Percentiles rank a stretch among this genome's conserved stretches.
These are phyloP conservation scores for Coniferiporia weirii DNA, from an alignment of 1,284 basidiomycete species.

Conservation along the genomic window DNA sequence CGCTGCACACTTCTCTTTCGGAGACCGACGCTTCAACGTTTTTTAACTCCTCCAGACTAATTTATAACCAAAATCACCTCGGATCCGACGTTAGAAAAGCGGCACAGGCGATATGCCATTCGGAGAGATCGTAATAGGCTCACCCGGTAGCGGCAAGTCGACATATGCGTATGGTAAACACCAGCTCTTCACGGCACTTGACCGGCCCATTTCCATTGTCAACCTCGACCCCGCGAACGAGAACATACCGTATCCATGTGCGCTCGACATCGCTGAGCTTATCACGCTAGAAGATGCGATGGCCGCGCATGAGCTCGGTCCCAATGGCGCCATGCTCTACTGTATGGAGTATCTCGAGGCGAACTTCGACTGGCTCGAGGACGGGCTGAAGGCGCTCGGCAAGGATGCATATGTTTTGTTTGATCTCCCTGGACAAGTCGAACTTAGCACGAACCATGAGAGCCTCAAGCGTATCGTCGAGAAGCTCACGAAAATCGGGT, in stretches of 20 bases:
- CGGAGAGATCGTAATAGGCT: conserved; percentile 85
- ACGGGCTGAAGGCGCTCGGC: conserved; percentile 61
- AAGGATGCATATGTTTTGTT: conserved; percentile 85
- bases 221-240: conserved; percentile 98
- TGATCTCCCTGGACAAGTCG: conserved; percentile 97
- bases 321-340: conserved; percentile 96
- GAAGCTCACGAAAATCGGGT: conserved; percentile 72
- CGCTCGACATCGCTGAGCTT: conserved; percentile 80
- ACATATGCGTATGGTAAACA: conserved; percentile 93
- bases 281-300: conserved; percentile 89
- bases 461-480: conserved; percentile 78
- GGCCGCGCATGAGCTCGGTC: conserved; percentile 82
- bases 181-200: conserved; percentile 85
- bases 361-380: conserved; percentile 94
- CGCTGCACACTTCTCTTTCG: too few species aligned
- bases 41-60: not conserved
- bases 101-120: conserved; percentile 57
- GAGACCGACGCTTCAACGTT: not conserved
- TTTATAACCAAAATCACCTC: not conserved
- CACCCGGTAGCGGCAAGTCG: conserved; percentile 91
- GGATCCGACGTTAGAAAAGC: not conserved
- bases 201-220: conserved; percentile 82
- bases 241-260: conserved; percentile 84
- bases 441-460: conserved; percentile 93
- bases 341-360: conserved; percentile 97